Evolutionary conservation across 176 grass and related monocot genomes (phyloP), one percentile per base, ranked within the genome.

Genomic region (Saccharum spontaneum): DNA sequence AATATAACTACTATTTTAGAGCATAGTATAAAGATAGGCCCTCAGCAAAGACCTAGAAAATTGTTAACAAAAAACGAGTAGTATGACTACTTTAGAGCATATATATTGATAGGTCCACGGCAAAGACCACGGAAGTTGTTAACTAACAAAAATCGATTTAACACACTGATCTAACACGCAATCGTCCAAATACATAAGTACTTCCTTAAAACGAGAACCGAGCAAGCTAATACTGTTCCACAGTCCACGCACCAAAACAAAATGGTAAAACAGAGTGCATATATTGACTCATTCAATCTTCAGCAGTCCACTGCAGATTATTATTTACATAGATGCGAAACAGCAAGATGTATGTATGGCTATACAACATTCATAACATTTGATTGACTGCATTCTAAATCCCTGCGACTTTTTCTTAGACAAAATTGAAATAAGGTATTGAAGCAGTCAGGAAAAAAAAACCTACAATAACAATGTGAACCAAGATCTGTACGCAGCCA

Each of bases 281-380:
- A 59, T n/a, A n/a, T 59, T 61, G 8, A 61, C n/a, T 61, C n/a
- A 61, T 64, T 74, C 71, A 74, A 44, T 13, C 7, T 74, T 37
- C 48, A 40, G 14, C 59, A 80, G 37, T 18, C 6, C n/a, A 73
- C 17, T 80, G 2, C 45, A 62, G 48, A 49, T 50, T 69, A 49
- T 50, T 69, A 89, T 85, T 10, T n/a, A 65, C 67, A 76, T 39
- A 31, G 52, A 38, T 70, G 49, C 5, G 69, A 46, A 84, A 68
- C 46, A 60, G 45, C n/a, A 28, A 28, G 9, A 17, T 24, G 24
- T 40, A 4, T 71, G 12, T 41, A 70, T 49, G 5, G n/a, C 75
- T 88, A 67, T 61, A 75, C 46, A 79, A 6, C 3, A 88, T 31
- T 2, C 66, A 67, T 81, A 30, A 86, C 31, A 74, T 41, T 40